Percentiles rank a stretch among this genome's conserved stretches.
Evolutionary conservation across 805 yeast genomes (phyloP).

Genomic region (Sugiyamaella qingdaonensis): DNA sequence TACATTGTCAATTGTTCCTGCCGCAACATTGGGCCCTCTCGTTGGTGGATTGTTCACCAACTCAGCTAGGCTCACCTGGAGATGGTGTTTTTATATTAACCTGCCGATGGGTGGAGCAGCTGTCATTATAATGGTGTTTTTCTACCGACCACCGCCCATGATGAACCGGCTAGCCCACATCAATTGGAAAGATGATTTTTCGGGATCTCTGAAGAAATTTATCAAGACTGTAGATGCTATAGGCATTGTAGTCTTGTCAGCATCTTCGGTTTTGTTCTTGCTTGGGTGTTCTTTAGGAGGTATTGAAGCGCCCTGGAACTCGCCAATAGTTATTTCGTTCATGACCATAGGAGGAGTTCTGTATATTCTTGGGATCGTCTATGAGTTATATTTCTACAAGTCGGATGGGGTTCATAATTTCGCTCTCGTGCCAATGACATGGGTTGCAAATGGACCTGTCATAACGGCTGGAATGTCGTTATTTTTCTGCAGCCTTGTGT

Average conservation of each 20-base stretch:
- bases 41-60: conserved; percentile 46
- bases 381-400: conserved; percentile 31
- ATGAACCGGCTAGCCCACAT: neutral
- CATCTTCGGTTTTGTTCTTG: neutral
- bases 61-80: conserved; percentile 41
- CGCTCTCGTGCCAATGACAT: conserved; percentile 30
- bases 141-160: neutral
- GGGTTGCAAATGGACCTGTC: conserved; percentile 15
- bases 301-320: conserved; percentile 8
- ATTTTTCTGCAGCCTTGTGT: conserved; percentile 45
- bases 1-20: conserved; percentile 1
- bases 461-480: conserved; percentile 26
- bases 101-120: conserved; percentile 37
- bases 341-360: conserved; percentile 38
- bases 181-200: neutral
- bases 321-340: conserved; percentile 8
- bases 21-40: conserved; percentile 50
- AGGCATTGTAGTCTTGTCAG: neutral
- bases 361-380: conserved; percentile 26
- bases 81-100: conserved; percentile 47
- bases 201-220: neutral
- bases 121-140: conserved; percentile 25
- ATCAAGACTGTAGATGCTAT: neutral
- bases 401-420: conserved; percentile 37
- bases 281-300: conserved; percentile 29